Evolutionary conservation across 345 rosid species (phyloP).

Genomic region (Salix brachista): DNA sequence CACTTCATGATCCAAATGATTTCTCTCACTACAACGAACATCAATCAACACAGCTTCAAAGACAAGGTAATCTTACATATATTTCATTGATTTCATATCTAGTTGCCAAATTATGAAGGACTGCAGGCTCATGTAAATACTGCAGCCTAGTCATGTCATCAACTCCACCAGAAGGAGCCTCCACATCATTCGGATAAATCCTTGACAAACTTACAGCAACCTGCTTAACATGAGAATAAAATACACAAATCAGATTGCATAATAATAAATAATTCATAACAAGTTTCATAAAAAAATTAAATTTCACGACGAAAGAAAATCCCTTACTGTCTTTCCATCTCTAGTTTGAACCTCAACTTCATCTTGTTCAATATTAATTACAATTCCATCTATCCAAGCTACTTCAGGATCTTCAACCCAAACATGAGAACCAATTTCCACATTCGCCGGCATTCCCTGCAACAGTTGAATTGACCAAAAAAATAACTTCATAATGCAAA

Average conservation of each 20-base stretch:
- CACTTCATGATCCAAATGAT: constrained; percentile 21
- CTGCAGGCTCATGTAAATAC: constrained; percentile 84
- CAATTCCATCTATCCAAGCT: constrained; percentile 76
- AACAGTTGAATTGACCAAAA: neutral
- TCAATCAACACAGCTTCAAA: constrained; percentile 13
- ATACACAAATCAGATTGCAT: neutral
- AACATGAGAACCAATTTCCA: constrained; percentile 58
- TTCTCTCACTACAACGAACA: constrained; percentile 20
- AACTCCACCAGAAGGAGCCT: constrained; percentile 62
- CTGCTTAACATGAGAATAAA: constrained; percentile 26
- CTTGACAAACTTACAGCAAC: constrained; percentile 49
- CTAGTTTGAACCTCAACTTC: constrained; percentile 57
- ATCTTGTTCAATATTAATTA: constrained; percentile 40
- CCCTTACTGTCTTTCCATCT: constrained; percentile 47
- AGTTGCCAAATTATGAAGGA: constrained; percentile 59
- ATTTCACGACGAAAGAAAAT: neutral
- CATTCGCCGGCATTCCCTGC: constrained; percentile 39
- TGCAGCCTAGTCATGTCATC: constrained; percentile 91
- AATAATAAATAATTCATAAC: neutral
- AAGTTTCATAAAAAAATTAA: neutral
- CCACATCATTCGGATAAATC: constrained; percentile 56
- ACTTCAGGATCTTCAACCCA: constrained; percentile 67
- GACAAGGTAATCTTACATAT: constrained; percentile 52
- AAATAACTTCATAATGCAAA: too few species aligned
- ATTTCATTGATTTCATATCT: constrained; percentile 61